Evolutionary conservation across 495 filamentous ascomycete genomes (phyloP).

Genomic region (Astrothelium subdiscretum): DNA sequence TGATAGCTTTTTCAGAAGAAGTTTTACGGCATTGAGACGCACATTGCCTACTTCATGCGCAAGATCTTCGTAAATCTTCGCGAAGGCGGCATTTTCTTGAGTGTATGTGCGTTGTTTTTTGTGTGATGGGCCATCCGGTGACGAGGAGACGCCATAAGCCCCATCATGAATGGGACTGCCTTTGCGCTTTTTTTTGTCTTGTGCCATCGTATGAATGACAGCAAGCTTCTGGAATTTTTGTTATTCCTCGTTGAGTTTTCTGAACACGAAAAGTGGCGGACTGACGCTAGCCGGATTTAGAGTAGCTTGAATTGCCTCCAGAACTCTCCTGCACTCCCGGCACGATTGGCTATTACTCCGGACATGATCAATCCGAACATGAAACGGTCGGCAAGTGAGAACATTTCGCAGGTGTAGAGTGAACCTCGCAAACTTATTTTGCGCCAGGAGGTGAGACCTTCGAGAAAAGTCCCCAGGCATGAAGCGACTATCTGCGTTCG

Average conservation of each 20-base stretch:
- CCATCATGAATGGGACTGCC: background rate
- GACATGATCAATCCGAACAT: too few relatives aligned
- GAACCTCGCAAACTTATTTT: too few relatives aligned
- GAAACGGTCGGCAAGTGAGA: too few relatives aligned
- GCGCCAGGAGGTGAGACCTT: too few relatives aligned
- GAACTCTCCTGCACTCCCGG: too few relatives aligned
- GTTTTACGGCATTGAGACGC: conserved; percentile 31
- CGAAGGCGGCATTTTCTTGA: conserved; percentile 16
- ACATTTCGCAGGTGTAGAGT: too few relatives aligned
- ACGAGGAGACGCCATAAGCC: background rate
- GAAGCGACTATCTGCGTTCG: too few relatives aligned
- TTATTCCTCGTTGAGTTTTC: background rate
- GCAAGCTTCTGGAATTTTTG: background rate
- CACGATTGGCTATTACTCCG: too few relatives aligned
- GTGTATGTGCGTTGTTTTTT: conserved; percentile 5
- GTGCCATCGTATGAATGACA: background rate
- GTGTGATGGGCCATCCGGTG: background rate
- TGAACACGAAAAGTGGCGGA: background rate
- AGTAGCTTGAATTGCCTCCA: too few relatives aligned
- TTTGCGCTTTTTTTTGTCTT: background rate
- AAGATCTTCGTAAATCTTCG: conserved; percentile 18
- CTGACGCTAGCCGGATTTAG: background rate
- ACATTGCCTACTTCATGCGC: conserved; percentile 28
- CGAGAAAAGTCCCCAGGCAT: too few relatives aligned
- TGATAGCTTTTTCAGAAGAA: conserved; percentile 28